Evolutionary conservation across 2,329 filamentous ascomycete genomes (phyloP), one percentile per base, ranked within the genome.

Genomic region (Clonostachys chloroleuca): DNA sequence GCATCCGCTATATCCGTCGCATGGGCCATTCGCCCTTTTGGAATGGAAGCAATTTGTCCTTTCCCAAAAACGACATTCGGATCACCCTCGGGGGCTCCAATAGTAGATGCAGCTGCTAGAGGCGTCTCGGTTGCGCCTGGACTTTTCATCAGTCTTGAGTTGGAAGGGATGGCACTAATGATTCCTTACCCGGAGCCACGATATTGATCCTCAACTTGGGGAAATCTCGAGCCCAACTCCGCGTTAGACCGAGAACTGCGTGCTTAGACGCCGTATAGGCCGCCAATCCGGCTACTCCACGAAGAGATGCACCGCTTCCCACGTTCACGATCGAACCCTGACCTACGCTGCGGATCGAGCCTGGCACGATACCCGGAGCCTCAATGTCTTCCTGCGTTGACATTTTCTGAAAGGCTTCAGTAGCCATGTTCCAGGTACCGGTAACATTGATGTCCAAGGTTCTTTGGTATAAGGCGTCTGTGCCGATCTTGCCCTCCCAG

Each of bases 271-370:
- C 54, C 0, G 46, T 39, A 41, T 62, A 61, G 10, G 62, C 59
- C 0, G 56, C 53, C 12, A 51, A 48, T 33, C 52, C 52, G 1
- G 52, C 51, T 16, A 58, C 52, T 1, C 66, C 68, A 14, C 51
- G 53, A 6, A 70, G 42, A 0, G 72, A 73, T 20, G 66, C 65
- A 14, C 68, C 61, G 49, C 67, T 70, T 7, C 66, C 55, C 12
- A 69, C 66, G 53, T 72, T 76, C 43, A 77, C 73, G 43, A 78
- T 70, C 52, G 68, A 70, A 1, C 67, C 72, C 1, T 39, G 36
- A 12, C 36, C 36, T 5, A 39, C 36, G 36, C 36, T 39, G 36
- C 36, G 36, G 14, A 39, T 14, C 9, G 36, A 39, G 14, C 36
- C 16, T 14, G 36, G 36, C 14, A 39, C 36, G 16, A 39, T 39